A percentile compares a stretch with the other conserved stretches of the same genome.
These are phyloP conservation scores for Ophiocordyceps unilateralis DNA, from an alignment of 2,329 filamentous ascomycete species.

Conservation along the genomic window DNA sequence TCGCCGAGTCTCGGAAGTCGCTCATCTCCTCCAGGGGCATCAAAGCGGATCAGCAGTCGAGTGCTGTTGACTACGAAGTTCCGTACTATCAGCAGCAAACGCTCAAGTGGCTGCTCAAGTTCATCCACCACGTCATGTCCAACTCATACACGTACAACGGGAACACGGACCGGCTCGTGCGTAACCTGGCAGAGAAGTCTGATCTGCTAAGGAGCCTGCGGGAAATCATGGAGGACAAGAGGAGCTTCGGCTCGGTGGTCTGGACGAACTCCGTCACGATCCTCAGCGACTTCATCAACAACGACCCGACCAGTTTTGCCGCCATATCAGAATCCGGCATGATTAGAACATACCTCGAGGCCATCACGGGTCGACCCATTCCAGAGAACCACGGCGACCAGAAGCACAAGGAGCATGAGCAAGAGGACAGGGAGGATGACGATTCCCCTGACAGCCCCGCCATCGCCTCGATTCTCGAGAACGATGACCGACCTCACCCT, in stretches of 20 bases:
- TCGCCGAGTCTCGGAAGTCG: constrained; percentile 48
- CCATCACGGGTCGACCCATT: constrained; percentile 45
- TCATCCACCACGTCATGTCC: constrained; percentile 88
- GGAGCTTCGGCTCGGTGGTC: constrained; percentile 73
- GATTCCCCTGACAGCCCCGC: constrained; percentile 22
- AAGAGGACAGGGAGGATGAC: constrained; percentile 15
- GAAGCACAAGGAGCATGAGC: constrained; percentile 10
- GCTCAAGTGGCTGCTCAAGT: constrained; percentile 85
- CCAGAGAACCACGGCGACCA: constrained; percentile 12
- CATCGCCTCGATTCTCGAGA: constrained; percentile 17
- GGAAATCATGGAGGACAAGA: constrained; percentile 63
- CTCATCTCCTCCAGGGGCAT: constrained; percentile 58
- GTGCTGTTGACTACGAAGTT: constrained; percentile 80
- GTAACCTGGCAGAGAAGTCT: constrained; percentile 88
- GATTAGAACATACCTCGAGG: constrained; percentile 69
- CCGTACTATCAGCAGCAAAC: constrained; percentile 89
- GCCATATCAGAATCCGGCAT: constrained; percentile 90
- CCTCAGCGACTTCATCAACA: constrained; percentile 92
- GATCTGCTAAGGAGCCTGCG: constrained; percentile 65
- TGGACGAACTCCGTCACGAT: constrained; percentile 93
- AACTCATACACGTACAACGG: constrained; percentile 52
- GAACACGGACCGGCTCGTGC: constrained; percentile 74
- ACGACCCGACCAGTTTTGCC: constrained; percentile 92
- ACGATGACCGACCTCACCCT: constrained; percentile 30
- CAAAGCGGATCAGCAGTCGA: constrained; percentile 50